Percentiles rank a stretch among this genome's conserved stretches.
Evolutionary conservation across 257 asterid genomes (phyloP).

Genomic region (Solanum verrucosum): DNA sequence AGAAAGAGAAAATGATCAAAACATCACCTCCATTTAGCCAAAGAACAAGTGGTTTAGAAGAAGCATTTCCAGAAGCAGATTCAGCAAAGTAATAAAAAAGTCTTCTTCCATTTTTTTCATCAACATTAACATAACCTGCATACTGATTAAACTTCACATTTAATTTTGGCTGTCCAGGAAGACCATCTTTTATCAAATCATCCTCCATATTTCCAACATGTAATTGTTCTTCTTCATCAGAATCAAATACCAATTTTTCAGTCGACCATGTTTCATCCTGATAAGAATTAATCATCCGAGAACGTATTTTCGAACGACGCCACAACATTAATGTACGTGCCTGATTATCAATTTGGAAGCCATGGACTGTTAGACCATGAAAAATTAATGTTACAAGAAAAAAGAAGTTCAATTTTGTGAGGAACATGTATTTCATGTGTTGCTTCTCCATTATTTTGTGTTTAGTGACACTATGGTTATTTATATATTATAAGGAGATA

Average conservation of each 20-base stretch:
- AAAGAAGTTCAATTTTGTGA: background rate
- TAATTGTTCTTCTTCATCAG: background rate
- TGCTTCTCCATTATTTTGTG: constrained; percentile 14
- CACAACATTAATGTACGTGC: constrained; percentile 19
- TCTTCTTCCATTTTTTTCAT: constrained; percentile 13
- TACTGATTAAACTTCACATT: constrained; percentile 23
- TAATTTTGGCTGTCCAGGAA: constrained; percentile 34
- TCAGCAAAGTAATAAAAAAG: constrained; percentile 31
- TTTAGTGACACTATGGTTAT: background rate
- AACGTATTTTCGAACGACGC: constrained; percentile 10
- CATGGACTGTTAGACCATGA: constrained; percentile 4
- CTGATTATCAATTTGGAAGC: constrained; percentile 10
- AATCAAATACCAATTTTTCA: background rate
- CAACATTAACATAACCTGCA: constrained; percentile 29
- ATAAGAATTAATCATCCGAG: background rate
- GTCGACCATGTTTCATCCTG: background rate
- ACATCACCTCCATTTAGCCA: constrained; percentile 39
- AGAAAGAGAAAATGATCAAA: background rate
- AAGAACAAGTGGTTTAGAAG: constrained; percentile 25
- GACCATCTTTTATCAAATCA: constrained; percentile 23
- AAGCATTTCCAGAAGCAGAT: constrained; percentile 15
- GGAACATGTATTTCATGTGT: background rate
- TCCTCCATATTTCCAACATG: constrained; percentile 24
- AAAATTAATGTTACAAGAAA: background rate
- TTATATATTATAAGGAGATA: background rate